Base-by-base conservation (phyloP, 257 asterid species). In the Voacanga thouarsii region DNA sequence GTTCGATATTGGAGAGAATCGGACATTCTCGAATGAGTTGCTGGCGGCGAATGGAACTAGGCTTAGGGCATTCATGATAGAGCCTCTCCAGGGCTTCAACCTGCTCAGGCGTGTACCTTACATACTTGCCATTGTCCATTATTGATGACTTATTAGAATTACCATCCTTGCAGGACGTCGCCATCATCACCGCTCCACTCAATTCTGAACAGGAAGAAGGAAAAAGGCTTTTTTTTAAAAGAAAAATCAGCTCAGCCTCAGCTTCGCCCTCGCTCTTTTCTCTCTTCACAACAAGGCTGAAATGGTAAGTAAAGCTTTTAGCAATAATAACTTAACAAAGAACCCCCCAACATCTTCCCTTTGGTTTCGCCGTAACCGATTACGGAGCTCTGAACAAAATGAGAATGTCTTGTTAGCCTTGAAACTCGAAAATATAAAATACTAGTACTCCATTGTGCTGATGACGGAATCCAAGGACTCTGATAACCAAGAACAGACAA, bases 11-110 rank as follows among this genome's bases (percentile, higher is more conserved):
- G 75, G 91, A 91, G 69, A 93, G 89, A 77, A 93, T 93, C 12
- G 96, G 97, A 73, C 96, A 89, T 63, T 93, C 97, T 9, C 97
- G 90, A 77, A 93, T 93, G 45, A 93, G 91, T 84, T 93, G 97
- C 87, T 93, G 97, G 24, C 97, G 90, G 73, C 97, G 96, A 75
- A 91, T 84, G 11, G 97, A 93, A 82, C 92, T 91, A 30, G 97
- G 97, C 80, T 93, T 93, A 47, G 97, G 97, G 60, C 97, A 93
- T 56, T 93, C 97, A 69, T 93, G 96, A 69, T 93, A 93, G 4
- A 93, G 91, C 94, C 97, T 89, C 88, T 93, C 97, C 68, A 93
- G 92, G 51, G 97, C 97, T 69, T 93, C 97, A 78, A 93, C 96
- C 84, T 93, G 97, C 90, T 91, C 96, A 0, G 93, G 94, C 60